Evolutionary conservation across 345 rosid species (phyloP).

Genomic region (Syzygium jambos): DNA sequence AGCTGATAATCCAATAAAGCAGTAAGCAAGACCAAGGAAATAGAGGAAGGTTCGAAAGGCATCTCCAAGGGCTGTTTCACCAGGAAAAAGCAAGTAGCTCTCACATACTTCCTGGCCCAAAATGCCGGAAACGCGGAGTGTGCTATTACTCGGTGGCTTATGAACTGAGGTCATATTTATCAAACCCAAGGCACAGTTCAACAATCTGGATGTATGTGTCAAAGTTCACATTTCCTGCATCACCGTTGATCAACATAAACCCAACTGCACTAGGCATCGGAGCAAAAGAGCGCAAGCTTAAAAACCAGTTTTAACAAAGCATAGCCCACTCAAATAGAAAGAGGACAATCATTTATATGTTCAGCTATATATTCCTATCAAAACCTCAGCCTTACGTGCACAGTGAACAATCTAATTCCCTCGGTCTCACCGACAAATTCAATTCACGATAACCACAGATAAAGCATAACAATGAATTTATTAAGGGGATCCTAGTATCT

Average conservation of each 20-base stretch:
- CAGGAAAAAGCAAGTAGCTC: constrained; percentile 41
- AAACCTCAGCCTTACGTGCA: background rate
- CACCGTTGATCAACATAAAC: background rate
- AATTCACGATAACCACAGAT: background rate
- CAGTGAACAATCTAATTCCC: background rate
- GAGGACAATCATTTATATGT: background rate
- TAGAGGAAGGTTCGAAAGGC: constrained; percentile 43
- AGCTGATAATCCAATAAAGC: constrained; percentile 82
- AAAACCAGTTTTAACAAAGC: background rate
- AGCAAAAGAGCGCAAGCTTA: background rate
- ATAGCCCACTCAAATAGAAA: background rate
- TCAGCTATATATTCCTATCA: background rate
- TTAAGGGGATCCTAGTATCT: background rate
- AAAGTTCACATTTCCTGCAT: constrained; percentile 1
- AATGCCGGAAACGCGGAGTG: constrained; percentile 11
- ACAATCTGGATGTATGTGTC: background rate
- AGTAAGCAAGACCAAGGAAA: constrained; percentile 69
- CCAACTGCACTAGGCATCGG: background rate
- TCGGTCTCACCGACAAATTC: background rate
- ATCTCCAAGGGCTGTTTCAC: constrained; percentile 45
- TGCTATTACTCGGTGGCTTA: constrained; percentile 5
- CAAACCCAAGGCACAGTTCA: constrained; percentile 6
- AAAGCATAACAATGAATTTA: background rate
- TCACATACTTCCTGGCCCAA: constrained; percentile 34
- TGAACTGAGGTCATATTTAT: constrained; percentile 30